Evolutionary conservation across 495 filamentous ascomycete species (phyloP), one percentile per base, ranked within the genome.

Genomic region (Aeminium ludgeri): DNA sequence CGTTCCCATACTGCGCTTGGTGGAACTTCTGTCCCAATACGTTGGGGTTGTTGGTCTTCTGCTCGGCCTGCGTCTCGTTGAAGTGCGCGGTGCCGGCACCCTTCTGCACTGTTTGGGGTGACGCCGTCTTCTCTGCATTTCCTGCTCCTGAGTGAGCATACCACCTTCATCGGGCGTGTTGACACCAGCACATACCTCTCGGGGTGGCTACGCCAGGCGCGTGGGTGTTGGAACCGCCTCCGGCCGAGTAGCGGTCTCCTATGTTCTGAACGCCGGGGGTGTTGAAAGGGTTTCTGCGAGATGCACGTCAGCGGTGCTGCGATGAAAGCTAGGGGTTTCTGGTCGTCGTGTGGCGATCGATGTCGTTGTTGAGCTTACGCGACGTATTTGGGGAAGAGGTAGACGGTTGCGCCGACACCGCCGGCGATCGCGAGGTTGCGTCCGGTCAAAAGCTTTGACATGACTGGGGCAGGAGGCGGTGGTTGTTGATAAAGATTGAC

Each of bases 361-460:
- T 28, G 31, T 3, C 36, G 34, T 13, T 34, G 36, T 16, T 17
- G 6, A 20, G 19, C 25, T 36, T 25, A 15, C 31, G 29, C 18
- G n/a, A 4, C 10, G 46, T 43, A 15, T 32, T 16, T 27, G 34
- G 42, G 42, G 30, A 41, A 19, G 30, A 54, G 27, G 40, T 50
- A 52, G 37, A 32, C 16, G 23, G 40, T 49, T 13, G 46, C 51
- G 32, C 45, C 44, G 34, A 47, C 40, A 19, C 51, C 56, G 36
- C 48, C 53, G 35, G 39, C 56, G 13, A 55, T 48, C 46, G 51
- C 48, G 35, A 59, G 34, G 37, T 59, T 59, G n/a, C 46, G 36
- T 11, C 41, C 30, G 17, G 28, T 17, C 28, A 43, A 16, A 10
- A 31, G 36, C n/a, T 34, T 16, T 1, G 46, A 49, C 46, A 49